Evolutionary conservation across 768 basidiomycete species (phyloP).

Genomic region (Hericium alpestre): DNA sequence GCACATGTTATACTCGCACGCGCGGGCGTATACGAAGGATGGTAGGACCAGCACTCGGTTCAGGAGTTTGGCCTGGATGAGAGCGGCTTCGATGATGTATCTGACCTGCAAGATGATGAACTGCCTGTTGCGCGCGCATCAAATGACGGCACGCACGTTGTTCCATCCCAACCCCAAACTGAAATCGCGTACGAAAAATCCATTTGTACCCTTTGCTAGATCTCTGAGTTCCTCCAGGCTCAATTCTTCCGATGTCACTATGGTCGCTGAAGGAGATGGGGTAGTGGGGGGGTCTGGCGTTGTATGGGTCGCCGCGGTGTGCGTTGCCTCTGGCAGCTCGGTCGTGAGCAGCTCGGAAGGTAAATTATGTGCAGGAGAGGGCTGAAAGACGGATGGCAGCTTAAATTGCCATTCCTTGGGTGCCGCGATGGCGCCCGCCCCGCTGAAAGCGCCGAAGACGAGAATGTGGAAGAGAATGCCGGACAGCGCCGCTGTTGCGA

Average conservation of each 20-base stretch:
- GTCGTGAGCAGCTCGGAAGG: not conserved
- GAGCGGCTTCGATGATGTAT: conserved; percentile 36
- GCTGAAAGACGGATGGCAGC: not conserved
- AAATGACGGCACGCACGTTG: conserved; percentile 25
- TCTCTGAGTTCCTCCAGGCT: conserved; percentile 23
- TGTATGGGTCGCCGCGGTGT: not conserved
- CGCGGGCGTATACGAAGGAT: conserved; percentile 35
- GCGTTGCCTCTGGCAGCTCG: not conserved
- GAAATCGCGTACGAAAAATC: conserved; percentile 35
- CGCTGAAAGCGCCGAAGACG: not conserved
- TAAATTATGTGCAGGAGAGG: not conserved
- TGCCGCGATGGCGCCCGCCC: not conserved
- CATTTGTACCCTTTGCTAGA: conserved; percentile 27
- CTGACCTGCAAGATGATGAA: conserved; percentile 24
- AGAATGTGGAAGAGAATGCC: conserved; percentile 3
- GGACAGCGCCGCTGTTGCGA: conserved; percentile 1
- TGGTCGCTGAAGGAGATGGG: not conserved
- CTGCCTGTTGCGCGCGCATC: not conserved
- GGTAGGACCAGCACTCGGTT: conserved; percentile 35
- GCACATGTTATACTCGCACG: conserved; percentile 31
- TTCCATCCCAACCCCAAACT: conserved; percentile 38
- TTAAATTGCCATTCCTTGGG: not conserved
- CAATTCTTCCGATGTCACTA: conserved; percentile 9
- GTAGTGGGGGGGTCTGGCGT: not conserved
- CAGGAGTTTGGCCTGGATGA: conserved; percentile 32